A percentile compares a stretch with the other conserved stretches of the same genome.
These are phyloP conservation scores for Ilex asprella DNA, from an alignment of 257 asterid genomes.

Conservation along the genomic window DNA sequence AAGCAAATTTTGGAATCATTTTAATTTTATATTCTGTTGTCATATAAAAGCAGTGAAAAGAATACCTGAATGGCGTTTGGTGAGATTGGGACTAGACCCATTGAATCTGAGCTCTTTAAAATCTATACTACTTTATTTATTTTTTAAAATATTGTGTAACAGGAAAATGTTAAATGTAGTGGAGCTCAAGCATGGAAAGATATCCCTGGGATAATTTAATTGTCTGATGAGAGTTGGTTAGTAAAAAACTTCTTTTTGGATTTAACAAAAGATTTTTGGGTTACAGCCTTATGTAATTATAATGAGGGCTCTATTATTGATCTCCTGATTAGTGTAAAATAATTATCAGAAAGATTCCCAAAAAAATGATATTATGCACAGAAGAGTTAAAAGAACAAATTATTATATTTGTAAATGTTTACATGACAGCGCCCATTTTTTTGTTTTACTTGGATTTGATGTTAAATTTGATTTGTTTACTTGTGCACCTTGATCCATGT, in stretches of 20 bases:
- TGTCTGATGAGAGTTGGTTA: background rate
- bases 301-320: background rate
- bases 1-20: conserved; percentile 3
- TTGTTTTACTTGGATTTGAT: too few relatives aligned
- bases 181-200: conserved; percentile 32
- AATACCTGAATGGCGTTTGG: conserved; percentile 62
- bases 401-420: background rate
- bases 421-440: too few relatives aligned
- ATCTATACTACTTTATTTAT: background rate
- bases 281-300: too few relatives aligned
- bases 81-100: conserved; percentile 60
- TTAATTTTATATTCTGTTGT: background rate
- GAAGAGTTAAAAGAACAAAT: background rate
- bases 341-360: background rate
- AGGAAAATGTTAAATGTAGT: conserved; percentile 23
- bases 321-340: background rate
- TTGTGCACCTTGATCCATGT: too few relatives aligned
- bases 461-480: too few relatives aligned
- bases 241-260: background rate
- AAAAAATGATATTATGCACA: background rate
- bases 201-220: conserved; percentile 2
- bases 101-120: conserved; percentile 26
- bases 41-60: conserved; percentile 3
- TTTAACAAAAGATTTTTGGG: background rate
- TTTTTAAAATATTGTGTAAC: conserved; percentile 3